Percentiles rank a stretch among this genome's conserved stretches.
Evolutionary conservation across 2,329 filamentous ascomycete genomes (phyloP).

Genomic region (Phaeosphaeriaceae sp.): DNA sequence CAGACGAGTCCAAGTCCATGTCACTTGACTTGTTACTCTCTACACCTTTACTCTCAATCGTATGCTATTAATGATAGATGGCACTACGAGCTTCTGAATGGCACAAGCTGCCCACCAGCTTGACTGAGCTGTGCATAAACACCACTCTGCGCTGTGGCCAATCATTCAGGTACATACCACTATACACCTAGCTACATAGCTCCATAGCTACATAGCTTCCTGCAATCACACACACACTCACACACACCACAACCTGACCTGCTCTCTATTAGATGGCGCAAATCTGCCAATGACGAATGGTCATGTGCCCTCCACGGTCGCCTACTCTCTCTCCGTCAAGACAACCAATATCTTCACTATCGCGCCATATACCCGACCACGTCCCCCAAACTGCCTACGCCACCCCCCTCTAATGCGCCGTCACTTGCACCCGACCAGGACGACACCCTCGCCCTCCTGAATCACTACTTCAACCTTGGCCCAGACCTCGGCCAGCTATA

Average conservation of each 20-base stretch:
- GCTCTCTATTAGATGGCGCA: conserved; percentile 72
- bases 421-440: conserved; percentile 55
- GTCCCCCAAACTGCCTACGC: conserved; percentile 42
- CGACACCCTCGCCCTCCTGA: conserved; percentile 76
- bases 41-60: too few relatives aligned
- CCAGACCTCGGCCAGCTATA: conserved; percentile 81
- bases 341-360: conserved; percentile 79
- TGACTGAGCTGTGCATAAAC: conserved; percentile 90
- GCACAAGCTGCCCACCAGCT: conserved; percentile 81
- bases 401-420: conserved; percentile 47
- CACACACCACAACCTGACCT: conserved; percentile 64
- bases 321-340: conserved; percentile 84
- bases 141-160: conserved; percentile 94
- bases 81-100: conserved; percentile 71
- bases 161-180: conserved; percentile 70
- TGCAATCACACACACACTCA: too few relatives aligned
- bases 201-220: too few relatives aligned
- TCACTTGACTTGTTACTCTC: too few relatives aligned
- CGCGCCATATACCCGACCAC: conserved; percentile 66
- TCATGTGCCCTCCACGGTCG: conserved; percentile 85
- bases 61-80: too few relatives aligned
- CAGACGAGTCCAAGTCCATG: too few relatives aligned
- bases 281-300: conserved; percentile 82
- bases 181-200: conserved; percentile 7
- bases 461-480: conserved; percentile 84